These are phyloP conservation scores for Durotheca rogersii DNA, from an alignment of 495 filamentous ascomycete genomes.

Conservation along the genomic window DNA sequence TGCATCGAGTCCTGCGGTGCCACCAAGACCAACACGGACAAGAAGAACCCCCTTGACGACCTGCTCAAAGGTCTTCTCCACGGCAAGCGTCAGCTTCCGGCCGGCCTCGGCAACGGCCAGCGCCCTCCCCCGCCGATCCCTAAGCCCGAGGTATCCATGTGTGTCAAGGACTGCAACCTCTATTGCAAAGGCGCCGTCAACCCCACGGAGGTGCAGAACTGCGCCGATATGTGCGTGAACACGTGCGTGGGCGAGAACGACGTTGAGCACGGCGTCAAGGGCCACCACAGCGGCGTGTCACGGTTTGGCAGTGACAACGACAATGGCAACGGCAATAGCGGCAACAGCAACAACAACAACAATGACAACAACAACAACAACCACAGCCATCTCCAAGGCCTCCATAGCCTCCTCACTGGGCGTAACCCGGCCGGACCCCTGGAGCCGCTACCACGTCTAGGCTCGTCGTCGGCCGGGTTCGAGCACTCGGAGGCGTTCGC, in stretches of 20 bases:
- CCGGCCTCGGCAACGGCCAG: neutral
- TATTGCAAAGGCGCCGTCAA: neutral
- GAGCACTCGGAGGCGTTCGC: constrained; percentile 5
- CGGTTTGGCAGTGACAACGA: neutral
- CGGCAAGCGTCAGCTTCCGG: neutral
- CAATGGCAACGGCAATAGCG: neutral
- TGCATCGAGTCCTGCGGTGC: too few relatives aligned
- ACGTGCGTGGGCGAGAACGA: neutral
- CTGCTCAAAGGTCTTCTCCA: too few relatives aligned
- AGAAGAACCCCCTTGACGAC: too few relatives aligned
- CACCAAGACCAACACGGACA: too few relatives aligned
- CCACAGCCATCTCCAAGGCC: neutral
- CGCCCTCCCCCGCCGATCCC: neutral
- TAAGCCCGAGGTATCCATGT: neutral
- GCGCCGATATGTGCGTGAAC: neutral
- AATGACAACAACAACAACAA: constrained; percentile 9
- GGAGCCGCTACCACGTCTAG: neutral
- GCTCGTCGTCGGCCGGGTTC: neutral
- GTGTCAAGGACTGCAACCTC: neutral
- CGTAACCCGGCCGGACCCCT: neutral
- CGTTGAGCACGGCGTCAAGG: constrained; percentile 6
- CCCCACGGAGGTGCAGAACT: neutral
- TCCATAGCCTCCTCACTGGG: constrained; percentile 3
- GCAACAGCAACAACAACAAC: constrained; percentile 10
- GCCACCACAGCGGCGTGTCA: neutral